Evolutionary conservation across 306 rosid genomes (phyloP), one percentile per base, ranked within the genome.

Genomic region (Lathyrus sativus): DNA sequence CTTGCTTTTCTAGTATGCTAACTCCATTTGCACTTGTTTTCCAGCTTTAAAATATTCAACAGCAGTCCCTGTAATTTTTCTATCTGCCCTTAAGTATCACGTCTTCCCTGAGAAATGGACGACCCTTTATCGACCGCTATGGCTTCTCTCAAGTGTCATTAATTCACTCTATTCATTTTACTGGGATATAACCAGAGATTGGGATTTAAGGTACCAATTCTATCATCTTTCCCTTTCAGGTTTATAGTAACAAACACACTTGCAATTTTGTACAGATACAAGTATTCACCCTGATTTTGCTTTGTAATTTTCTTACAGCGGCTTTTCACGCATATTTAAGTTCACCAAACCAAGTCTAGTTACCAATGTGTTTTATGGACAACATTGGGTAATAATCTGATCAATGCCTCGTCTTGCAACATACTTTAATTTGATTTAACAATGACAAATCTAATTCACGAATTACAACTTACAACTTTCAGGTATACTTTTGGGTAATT

Each of bases 131-230:
- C 85, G 96, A 53, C 99, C 96, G 22, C 86, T 95, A 55, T 95
- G 99, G 99, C 96, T 95, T 81, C 81, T 95, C 70, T 87, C 97
- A 14, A 85, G 92, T 79, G 87, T 95, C 78, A 62, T 88, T 66
- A 95, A 95, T 88, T 95, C 95, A 29, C 85, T 87, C 67, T 95
- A 95, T 82, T 95, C 99, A 29, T 95, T 95, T 80, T 95, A 95
- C 88, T 90, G 97, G 99, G 99, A 95, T 67, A 85, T 95, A 74
- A 95, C 93, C 61, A 85, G 92, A 75, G 99, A 95, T 85, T 95
- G 99, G 99, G 97, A 90, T 86, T 72, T 91, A 85, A 90, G 97
- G 99, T 95, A 84, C 72, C 41, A 14, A 54, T 53, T 35, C 67
- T 67, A 35, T 49, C 33, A 59, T 31, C 67, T 65, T 71, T 70